phyloP scores from a whole-genome alignment of 345 rosid species.

The Limnanthes douglasii region DNA sequence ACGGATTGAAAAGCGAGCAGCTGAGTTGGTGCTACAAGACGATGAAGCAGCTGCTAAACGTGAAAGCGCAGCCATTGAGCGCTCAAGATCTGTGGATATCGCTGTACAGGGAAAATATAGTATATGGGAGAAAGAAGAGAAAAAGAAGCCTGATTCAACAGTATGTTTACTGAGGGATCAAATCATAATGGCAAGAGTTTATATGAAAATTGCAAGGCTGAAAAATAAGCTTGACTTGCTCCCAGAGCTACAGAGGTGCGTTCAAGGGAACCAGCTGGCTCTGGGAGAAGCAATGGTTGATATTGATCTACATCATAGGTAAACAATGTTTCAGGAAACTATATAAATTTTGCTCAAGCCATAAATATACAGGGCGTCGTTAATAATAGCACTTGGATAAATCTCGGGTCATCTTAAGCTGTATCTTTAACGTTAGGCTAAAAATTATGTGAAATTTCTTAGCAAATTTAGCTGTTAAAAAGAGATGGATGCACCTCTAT shows the following conservation, averaged over 20 bases:
- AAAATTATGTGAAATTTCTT: no score
- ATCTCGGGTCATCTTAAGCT: no score
- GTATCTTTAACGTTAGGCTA: no score
- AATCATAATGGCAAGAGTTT: constrained; percentile 84
- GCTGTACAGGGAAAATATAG: constrained; percentile 73
- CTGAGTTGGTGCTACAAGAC: constrained; percentile 40
- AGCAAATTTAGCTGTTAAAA: no score
- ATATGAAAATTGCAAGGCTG: constrained; percentile 52
- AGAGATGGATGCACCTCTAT: no score
- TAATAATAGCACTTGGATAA: no score
- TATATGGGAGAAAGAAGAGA: constrained; percentile 73
- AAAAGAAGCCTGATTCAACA: constrained; percentile 46
- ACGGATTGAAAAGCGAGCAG: constrained; percentile 48
- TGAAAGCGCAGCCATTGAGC: constrained; percentile 75
- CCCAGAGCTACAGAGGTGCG: constrained; percentile 45
- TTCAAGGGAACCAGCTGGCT: constrained; percentile 52
- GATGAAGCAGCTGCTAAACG: constrained; percentile 34
- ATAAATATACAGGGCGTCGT: no score
- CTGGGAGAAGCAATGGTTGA: constrained; percentile 43
- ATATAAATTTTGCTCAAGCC: no score
- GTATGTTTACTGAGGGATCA: constrained; percentile 71
- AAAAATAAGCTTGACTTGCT: constrained; percentile 41
- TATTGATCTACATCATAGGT: constrained; percentile 64
- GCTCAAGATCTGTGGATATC: constrained; percentile 69
- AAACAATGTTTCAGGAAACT: no score